A percentile compares a stretch with the other conserved stretches of the same genome.
These are phyloP conservation scores for Puccinia coronata DNA, from an alignment of 1,284 basidiomycete genomes.

Conservation along the genomic window DNA sequence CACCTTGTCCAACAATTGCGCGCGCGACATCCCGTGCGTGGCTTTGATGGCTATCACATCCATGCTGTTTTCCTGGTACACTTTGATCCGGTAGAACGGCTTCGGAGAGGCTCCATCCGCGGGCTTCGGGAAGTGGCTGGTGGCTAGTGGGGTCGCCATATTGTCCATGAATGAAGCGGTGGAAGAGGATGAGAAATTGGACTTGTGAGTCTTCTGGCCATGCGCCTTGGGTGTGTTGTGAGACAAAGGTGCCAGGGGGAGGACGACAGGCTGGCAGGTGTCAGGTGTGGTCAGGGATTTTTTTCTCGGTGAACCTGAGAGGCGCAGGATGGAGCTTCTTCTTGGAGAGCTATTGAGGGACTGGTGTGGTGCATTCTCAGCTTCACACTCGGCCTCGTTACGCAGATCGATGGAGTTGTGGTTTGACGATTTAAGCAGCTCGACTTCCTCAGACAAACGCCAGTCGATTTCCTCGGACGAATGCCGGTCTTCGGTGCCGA, in stretches of 20 bases:
- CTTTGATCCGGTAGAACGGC: slow-evolving; percentile 93
- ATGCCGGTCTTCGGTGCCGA: slow-evolving; percentile 39
- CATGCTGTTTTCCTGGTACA: slow-evolving; percentile 85
- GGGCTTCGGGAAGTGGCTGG: slow-evolving; percentile 46
- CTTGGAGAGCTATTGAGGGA: slow-evolving; percentile 53
- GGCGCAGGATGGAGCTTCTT: slow-evolving; percentile 53
- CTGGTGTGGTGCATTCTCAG: slow-evolving; percentile 67
- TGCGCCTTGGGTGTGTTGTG: slow-evolving; percentile 47
- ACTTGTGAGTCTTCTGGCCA: slow-evolving; percentile 44
- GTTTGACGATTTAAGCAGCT: neutral
- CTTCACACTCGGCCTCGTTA: slow-evolving; percentile 59
- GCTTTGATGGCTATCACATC: slow-evolving; percentile 97
- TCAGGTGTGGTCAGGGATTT: neutral
- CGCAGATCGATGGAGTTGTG: neutral
- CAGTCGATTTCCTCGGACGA: slow-evolving; percentile 46
- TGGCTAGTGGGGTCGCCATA: slow-evolving; percentile 1
- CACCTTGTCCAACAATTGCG: slow-evolving; percentile 86
- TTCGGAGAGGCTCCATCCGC: slow-evolving; percentile 68
- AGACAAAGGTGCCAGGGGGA: slow-evolving; percentile 47
- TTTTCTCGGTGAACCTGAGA: neutral
- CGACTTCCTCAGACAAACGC: slow-evolving; percentile 39
- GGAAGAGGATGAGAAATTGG: slow-evolving; percentile 52
- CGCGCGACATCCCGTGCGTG: slow-evolving; percentile 82
- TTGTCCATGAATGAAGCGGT: slow-evolving; percentile 51
- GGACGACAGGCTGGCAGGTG: neutral